Evolutionary conservation across 345 rosid species (phyloP).

Genomic region (Mercurialis annua): DNA sequence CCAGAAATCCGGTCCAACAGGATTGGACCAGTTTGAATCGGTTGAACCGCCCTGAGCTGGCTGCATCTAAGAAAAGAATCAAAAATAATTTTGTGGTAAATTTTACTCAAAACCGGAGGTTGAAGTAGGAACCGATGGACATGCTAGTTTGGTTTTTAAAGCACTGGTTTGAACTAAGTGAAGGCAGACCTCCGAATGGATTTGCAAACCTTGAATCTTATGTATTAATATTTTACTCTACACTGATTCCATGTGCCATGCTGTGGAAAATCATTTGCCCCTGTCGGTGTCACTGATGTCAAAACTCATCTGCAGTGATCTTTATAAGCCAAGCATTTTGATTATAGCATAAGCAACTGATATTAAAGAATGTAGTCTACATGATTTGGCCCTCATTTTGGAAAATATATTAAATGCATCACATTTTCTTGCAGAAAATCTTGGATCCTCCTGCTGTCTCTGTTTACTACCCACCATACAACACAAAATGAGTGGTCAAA

Average conservation of each 20-base stretch:
- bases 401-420: not conserved
- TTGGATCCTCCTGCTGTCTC: not conserved
- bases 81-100: too few species aligned
- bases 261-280: not conserved
- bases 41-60: too few species aligned
- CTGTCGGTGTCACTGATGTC: slow-evolving; percentile 1
- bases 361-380: not conserved
- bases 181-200: too few species aligned
- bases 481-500: not conserved
- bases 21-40: too few species aligned
- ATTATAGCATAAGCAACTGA: slow-evolving; percentile 7
- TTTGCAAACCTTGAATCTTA: too few species aligned
- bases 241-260: not conserved
- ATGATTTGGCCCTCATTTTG: not conserved
- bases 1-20: too few species aligned
- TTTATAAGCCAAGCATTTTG: slow-evolving; percentile 1
- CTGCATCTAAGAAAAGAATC: too few species aligned
- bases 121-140: too few species aligned
- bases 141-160: too few species aligned
- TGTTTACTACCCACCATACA: slow-evolving; percentile 14
- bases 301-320: too few species aligned
- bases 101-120: too few species aligned
- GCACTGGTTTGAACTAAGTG: too few species aligned
- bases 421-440: not conserved
- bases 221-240: not conserved